phyloP scores from a whole-genome alignment of 176 grass and related monocot species.

The Zoysia pacifica region DNA sequence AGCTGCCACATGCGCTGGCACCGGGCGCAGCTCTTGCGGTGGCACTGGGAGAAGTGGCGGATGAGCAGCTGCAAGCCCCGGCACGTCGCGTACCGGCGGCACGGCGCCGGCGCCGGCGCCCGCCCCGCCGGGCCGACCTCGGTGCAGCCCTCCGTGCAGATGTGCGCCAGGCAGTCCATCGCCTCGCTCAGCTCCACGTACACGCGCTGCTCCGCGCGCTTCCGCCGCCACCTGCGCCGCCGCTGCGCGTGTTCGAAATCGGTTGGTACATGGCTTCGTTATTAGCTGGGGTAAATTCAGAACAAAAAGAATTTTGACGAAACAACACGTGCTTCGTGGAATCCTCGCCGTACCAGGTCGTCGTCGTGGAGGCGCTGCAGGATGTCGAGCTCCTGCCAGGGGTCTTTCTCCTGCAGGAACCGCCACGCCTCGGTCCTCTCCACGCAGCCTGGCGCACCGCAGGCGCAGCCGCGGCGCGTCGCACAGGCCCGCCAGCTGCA shows the following conservation, averaged over 20 bases:
- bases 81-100: slow-evolving; percentile 53
- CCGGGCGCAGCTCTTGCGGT: slow-evolving; percentile 59
- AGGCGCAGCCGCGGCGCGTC: slow-evolving; percentile 68
- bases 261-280: background rate
- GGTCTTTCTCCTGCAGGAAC: slow-evolving; percentile 73
- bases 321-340: too few species aligned
- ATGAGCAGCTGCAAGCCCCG: slow-evolving; percentile 82
- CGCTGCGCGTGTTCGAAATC: slow-evolving; percentile 31
- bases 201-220: slow-evolving; percentile 54
- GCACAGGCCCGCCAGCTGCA: slow-evolving; percentile 68
- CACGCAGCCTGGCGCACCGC: slow-evolving; percentile 61
- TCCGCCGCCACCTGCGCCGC: slow-evolving; percentile 50
- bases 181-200: slow-evolving; percentile 87
- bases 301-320: too few species aligned
- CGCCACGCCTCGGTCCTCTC: slow-evolving; percentile 78
- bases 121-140: slow-evolving; percentile 57
- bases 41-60: slow-evolving; percentile 76
- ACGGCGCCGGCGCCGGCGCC: slow-evolving; percentile 42
- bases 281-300: too few species aligned
- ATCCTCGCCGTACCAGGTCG: slow-evolving; percentile 52
- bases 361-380: slow-evolving; percentile 57
- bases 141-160: slow-evolving; percentile 72
- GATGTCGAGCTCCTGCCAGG: slow-evolving; percentile 79
- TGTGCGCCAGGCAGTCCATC: slow-evolving; percentile 79
- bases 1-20: slow-evolving; percentile 93